phyloP scores from a whole-genome alignment of 2,329 filamentous ascomycete genomes.

The Talaromyces amestolkiae region DNA sequence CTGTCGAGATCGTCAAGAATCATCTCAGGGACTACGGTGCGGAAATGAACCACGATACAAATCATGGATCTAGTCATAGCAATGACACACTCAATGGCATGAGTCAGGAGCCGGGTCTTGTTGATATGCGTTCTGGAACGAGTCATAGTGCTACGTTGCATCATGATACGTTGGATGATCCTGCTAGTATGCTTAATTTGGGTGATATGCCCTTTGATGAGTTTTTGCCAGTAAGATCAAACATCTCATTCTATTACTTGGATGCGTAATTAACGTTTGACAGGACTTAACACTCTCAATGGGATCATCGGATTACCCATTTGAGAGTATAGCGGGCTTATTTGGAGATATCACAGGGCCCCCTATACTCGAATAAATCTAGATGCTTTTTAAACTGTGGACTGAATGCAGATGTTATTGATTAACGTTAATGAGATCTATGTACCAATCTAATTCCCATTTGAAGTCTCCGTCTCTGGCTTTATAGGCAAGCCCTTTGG shows the following conservation, averaged over 20 bases:
- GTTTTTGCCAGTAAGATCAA: not conserved
- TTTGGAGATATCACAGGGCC: constrained; percentile 32
- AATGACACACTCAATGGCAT: not conserved
- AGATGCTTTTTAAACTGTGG: too few species aligned
- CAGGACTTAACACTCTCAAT: constrained; percentile 37
- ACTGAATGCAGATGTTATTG: not conserved
- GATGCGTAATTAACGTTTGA: not conserved
- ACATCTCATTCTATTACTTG: not conserved
- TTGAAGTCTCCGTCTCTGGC: constrained; percentile 11
- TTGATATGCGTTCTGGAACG: not conserved
- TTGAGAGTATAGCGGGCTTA: constrained; percentile 35
- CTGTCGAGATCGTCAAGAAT: constrained; percentile 37
- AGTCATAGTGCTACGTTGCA: not conserved
- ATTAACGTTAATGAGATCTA: not conserved
- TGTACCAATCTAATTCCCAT: constrained; percentile 6
- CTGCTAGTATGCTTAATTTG: not conserved
- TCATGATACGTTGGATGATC: not conserved
- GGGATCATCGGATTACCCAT: constrained; percentile 38
- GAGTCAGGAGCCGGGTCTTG: not conserved
- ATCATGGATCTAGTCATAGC: not conserved
- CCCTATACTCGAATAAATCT: not conserved
- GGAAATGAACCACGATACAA: not conserved
- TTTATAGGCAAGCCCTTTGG: constrained; percentile 35
- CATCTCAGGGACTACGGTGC: constrained; percentile 27
- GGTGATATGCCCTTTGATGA: not conserved